phyloP scores from a whole-genome alignment of 257 asterid genomes.

The Nicotiana tomentosiformis region DNA sequence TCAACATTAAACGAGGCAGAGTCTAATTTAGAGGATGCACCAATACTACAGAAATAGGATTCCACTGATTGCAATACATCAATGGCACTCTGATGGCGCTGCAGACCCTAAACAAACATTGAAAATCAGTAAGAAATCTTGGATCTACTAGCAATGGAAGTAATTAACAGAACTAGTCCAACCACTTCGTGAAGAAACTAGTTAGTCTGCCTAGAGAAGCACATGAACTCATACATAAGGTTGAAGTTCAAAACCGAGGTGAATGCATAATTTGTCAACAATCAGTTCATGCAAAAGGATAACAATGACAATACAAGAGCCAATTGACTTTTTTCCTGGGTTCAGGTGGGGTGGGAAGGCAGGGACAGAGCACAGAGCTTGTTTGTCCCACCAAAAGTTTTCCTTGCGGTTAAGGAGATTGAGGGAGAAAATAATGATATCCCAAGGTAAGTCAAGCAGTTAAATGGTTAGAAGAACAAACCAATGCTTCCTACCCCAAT shows the following conservation, averaged over 20 bases:
- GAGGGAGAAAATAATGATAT: background rate
- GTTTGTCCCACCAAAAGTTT: background rate
- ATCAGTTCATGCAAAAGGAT: background rate
- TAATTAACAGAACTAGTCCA: slow-evolving; percentile 3
- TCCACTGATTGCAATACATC: slow-evolving; percentile 69
- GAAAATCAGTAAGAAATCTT: slow-evolving; percentile 8
- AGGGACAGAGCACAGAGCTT: background rate
- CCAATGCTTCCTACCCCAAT: background rate
- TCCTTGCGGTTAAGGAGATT: background rate
- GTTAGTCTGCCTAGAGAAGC: background rate
- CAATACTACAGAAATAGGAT: slow-evolving; percentile 45
- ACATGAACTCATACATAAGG: background rate
- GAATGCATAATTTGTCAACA: background rate
- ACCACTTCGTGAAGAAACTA: background rate
- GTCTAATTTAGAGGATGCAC: slow-evolving; percentile 64
- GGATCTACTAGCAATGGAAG: background rate
- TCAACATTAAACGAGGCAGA: slow-evolving; percentile 48
- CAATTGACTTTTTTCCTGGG: background rate
- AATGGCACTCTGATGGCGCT: slow-evolving; percentile 57
- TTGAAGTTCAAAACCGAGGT: background rate
- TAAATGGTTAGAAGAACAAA: background rate
- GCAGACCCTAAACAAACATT: slow-evolving; percentile 56
- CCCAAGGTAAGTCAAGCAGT: background rate
- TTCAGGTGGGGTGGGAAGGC: background rate
- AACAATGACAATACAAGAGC: background rate